These are phyloP conservation scores for Corchorus capsularis DNA, from an alignment of 345 rosid species.

Conservation along the genomic window DNA sequence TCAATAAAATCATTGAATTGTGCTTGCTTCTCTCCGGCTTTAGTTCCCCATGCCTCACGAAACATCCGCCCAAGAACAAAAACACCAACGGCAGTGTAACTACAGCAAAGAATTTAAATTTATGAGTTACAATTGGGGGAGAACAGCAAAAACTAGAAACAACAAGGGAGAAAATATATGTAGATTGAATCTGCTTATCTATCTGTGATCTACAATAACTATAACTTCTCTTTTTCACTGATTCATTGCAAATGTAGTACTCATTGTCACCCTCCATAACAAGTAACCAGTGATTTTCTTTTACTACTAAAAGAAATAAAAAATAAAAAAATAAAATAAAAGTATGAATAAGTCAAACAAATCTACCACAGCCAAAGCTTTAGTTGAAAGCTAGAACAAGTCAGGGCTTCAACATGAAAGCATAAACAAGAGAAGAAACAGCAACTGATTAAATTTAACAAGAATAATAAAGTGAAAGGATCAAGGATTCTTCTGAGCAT, in stretches of 20 bases:
- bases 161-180: not conserved
- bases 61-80: conserved; percentile 92
- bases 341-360: not conserved
- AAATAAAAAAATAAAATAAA: no score
- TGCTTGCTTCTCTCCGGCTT: conserved; percentile 65
- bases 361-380: not conserved
- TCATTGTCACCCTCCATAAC: not conserved
- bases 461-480: not conserved
- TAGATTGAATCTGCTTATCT: not conserved
- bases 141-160: not conserved
- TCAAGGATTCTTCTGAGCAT: conserved; percentile 27
- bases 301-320: not conserved
- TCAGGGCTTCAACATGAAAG: not conserved
- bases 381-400: not conserved
- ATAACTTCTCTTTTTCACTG: not conserved
- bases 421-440: not conserved
- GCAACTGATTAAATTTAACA: not conserved
- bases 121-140: not conserved
- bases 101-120: conserved; percentile 27
- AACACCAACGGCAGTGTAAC: conserved; percentile 97
- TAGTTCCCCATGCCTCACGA: conserved; percentile 86
- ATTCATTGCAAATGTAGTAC: not conserved
- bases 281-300: not conserved
- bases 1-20: conserved; percentile 89
- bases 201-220: not conserved